Conservation (phyloP, 176 grass and related monocot species). For the Musa troglodytarum region DNA sequence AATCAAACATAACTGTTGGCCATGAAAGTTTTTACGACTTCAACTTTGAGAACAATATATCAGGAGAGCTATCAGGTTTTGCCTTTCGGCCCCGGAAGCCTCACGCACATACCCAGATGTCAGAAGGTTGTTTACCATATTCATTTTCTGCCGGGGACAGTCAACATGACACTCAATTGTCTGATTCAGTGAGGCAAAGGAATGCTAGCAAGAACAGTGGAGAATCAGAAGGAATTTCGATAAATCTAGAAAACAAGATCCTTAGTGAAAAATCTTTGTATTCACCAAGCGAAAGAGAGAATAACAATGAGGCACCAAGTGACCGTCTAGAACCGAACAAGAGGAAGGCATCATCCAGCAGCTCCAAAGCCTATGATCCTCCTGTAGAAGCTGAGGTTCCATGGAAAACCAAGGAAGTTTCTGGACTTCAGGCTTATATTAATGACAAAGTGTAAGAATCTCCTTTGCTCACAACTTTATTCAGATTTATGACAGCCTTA, state of each 20-base stretch:
- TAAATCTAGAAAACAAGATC: neutral
- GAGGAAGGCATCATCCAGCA: conserved; percentile 5
- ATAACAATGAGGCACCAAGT: conserved; percentile 11
- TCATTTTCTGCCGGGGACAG: neutral
- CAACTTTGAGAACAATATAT: neutral
- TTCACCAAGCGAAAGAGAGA: neutral
- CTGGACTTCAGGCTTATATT: conserved; percentile 11
- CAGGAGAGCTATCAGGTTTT: neutral
- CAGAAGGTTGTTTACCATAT: conserved; percentile 1
- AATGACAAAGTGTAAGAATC: conserved; percentile 22
- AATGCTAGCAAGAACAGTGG: neutral
- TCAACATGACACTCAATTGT: neutral
- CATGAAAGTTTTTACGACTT: neutral
- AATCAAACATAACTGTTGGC: neutral
- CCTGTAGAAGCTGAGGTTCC: conserved; percentile 15
- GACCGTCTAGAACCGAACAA: conserved; percentile 12
- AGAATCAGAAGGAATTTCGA: neutral
- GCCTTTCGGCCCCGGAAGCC: neutral
- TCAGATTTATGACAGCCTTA: neutral
- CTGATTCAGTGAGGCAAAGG: neutral
- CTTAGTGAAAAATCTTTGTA: neutral
- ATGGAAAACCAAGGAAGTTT: neutral
- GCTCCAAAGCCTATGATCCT: conserved; percentile 11
- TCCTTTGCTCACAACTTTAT: neutral
- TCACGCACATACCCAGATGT: neutral